A percentile compares a stretch with the other conserved stretches of the same genome.
Evolutionary conservation across 2,329 filamentous ascomycete species (phyloP).

Genomic region (Coniochaeta sp.): DNA sequence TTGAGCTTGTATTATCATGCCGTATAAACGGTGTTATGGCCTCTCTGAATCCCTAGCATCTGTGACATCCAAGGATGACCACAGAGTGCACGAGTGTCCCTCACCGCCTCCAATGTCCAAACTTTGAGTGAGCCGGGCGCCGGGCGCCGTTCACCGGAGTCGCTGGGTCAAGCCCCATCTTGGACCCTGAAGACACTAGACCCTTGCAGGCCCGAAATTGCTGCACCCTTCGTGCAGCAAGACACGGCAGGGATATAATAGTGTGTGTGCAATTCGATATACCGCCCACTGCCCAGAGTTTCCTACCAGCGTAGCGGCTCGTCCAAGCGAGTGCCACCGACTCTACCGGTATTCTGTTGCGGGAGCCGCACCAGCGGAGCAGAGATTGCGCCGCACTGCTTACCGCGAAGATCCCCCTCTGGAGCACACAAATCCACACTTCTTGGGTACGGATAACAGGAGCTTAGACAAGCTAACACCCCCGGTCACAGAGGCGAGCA

Average conservation of each 20-base stretch:
- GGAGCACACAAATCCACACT: not conserved
- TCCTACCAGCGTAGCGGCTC: not conserved
- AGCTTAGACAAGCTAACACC: not conserved
- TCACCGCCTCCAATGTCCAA: not conserved
- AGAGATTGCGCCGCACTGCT: not conserved
- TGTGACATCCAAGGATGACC: not conserved
- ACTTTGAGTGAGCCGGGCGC: too few species aligned
- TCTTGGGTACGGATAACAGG: not conserved
- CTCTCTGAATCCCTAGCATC: not conserved
- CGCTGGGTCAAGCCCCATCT: not conserved
- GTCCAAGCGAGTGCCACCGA: not conserved
- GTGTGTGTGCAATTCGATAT: not conserved
- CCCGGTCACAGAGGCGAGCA: conserved; percentile 41
- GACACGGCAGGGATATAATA: not conserved
- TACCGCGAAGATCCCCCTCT: not conserved
- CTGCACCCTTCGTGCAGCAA: not conserved
- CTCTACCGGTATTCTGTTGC: not conserved
- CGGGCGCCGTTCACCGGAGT: not conserved
- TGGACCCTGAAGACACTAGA: not conserved
- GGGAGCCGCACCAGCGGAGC: not conserved
- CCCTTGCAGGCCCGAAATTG: not conserved
- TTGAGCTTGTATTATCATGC: not conserved
- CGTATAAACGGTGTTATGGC: not conserved
- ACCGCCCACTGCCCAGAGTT: not conserved
- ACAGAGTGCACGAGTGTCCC: not conserved